phyloP scores from a whole-genome alignment of 345 rosid species.

The Populus nigra region DNA sequence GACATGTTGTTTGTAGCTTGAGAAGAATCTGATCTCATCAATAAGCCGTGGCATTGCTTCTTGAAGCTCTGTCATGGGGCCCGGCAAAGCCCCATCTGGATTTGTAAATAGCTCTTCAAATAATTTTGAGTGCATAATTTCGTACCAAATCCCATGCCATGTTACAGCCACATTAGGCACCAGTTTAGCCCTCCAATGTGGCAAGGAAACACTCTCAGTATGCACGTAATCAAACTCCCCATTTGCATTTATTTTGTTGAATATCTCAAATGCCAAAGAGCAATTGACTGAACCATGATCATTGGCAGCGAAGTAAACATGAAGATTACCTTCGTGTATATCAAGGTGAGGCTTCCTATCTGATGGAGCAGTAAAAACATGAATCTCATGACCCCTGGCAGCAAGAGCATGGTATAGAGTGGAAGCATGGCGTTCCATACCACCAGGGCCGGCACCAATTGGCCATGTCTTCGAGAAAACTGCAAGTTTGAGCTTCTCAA shows the following conservation, averaged over 20 bases:
- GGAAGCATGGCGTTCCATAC: conserved; percentile 75
- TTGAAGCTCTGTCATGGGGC: conserved; percentile 38
- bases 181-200: conserved; percentile 58
- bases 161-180: conserved; percentile 58
- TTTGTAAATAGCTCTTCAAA: conserved; percentile 52
- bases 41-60: conserved; percentile 59
- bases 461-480: conserved; percentile 81
- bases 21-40: conserved; percentile 59
- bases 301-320: conserved; percentile 58
- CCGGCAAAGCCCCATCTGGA: conserved; percentile 24
- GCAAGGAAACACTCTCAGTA: conserved; percentile 65
- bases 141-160: conserved; percentile 80
- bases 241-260: conserved; percentile 34
- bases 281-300: conserved; percentile 54
- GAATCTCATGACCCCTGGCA: conserved; percentile 58
- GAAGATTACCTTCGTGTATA: conserved; percentile 49
- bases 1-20: conserved; percentile 57
- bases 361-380: conserved; percentile 66
- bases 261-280: conserved; percentile 55
- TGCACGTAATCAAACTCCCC: conserved; percentile 60
- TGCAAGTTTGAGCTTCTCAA: conserved; percentile 64
- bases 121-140: conserved; percentile 70
- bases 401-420: conserved; percentile 59
- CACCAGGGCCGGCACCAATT: conserved; percentile 53
- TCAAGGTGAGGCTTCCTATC: conserved; percentile 37